Evolutionary conservation across 306 rosid genomes (phyloP).

Genomic region (Medicago ruthenica): DNA sequence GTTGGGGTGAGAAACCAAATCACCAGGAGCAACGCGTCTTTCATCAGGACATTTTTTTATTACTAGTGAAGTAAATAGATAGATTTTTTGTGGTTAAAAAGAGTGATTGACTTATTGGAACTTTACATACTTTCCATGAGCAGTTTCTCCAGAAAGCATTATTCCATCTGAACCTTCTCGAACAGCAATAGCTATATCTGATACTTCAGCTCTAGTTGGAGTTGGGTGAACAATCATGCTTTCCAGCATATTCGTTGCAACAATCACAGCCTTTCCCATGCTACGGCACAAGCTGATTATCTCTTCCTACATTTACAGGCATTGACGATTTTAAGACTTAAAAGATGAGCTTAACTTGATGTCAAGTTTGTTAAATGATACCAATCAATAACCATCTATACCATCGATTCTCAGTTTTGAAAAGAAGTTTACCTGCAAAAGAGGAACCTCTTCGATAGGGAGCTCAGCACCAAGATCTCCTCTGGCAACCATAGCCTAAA

Average conservation of each 20-base stretch:
- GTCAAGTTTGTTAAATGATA: not conserved
- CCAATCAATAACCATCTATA: not conserved
- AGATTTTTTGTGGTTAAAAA: too few relatives aligned
- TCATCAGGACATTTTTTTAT: too few relatives aligned
- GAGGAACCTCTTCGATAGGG: conserved; percentile 64
- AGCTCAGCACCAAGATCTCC: conserved; percentile 70
- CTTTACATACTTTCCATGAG: conserved; percentile 80
- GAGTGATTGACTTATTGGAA: too few relatives aligned
- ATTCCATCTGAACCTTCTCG: conserved; percentile 97
- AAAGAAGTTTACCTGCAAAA: conserved; percentile 49
- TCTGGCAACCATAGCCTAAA: conserved; percentile 67
- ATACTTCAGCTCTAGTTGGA: conserved; percentile 98
- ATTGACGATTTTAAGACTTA: conserved; percentile 35
- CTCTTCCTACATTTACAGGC: conserved; percentile 71
- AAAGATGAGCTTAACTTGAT: conserved; percentile 26
- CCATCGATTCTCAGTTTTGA: too few relatives aligned
- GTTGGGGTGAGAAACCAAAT: too few relatives aligned
- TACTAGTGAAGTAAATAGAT: too few relatives aligned
- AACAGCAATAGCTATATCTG: conserved; percentile 98
- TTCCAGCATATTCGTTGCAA: conserved; percentile 98
- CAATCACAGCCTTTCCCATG: conserved; percentile 99
- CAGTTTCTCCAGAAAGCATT: conserved; percentile 99
- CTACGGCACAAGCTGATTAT: conserved; percentile 86
- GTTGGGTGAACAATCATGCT: conserved; percentile 99
- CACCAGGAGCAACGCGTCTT: too few relatives aligned